Evolutionary conservation across 768 basidiomycete genomes (phyloP), one percentile per base, ranked within the genome.

Genomic region (Lanmaoa rubissima): DNA sequence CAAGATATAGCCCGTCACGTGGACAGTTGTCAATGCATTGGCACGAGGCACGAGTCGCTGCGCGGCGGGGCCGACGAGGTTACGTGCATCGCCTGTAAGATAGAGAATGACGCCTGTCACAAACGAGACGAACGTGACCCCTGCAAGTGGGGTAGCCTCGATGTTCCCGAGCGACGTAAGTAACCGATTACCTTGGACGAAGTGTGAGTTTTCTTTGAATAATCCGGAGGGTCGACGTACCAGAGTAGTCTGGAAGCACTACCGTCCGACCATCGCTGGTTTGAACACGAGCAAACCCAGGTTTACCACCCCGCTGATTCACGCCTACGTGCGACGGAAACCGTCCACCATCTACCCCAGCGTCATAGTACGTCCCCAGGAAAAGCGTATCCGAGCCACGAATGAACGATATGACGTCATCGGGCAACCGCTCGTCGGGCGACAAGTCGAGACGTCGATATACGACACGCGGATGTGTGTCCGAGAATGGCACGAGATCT

Each of bases 101-200:
- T 88, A 88, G 6, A 88, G 76, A n/a, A 88, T 74, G 47, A 81
- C 71, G 9, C 87, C 86, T 0, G 76, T 77, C 2, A 65, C 68
- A 61, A 83, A 88, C 13, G 77, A 77, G 12, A 82, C 64, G 53
- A 87, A 79, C 4, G 83, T 81, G 32, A 85, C 71, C 1, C 79
- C 80, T 11, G 86, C 86, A 2, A 81, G 61, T 4, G 82, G 79
- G 0, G 82, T 85, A 14, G 75, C 78, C 57, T 85, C 82, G 31
- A 87, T 80, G 63, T 87, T 87, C 5, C 86, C 85, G 10, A 88
- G 72, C 4, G 85, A 84, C 2, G 80, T 80, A 75, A 88, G 73
- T 13, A 86, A 62, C 4, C 84, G 78, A 60, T 87, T 87, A 1
- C 86, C 85, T 85, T 51, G 2, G 16, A 44, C 3, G 3, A 35